These are phyloP conservation scores for Pharnaceum exiguum DNA, from an alignment of 148 eudicot species.

Conservation along the genomic window DNA sequence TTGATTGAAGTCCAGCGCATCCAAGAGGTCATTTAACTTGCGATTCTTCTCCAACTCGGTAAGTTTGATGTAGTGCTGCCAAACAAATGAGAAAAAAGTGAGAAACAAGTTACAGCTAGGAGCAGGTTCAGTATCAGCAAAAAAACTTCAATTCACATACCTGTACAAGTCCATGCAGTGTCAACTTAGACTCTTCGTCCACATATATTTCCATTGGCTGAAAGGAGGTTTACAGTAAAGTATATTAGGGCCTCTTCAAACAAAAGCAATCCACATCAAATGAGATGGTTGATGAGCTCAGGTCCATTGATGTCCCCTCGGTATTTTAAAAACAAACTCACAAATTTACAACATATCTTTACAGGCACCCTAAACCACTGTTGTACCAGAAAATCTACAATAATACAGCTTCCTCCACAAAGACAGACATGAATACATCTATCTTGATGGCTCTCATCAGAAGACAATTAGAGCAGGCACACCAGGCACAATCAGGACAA, in stretches of 20 bases:
- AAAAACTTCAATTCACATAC: conserved; percentile 25
- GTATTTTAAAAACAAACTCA: conserved; percentile 25
- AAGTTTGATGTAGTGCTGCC: conserved; percentile 93
- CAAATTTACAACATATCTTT: conserved; percentile 10
- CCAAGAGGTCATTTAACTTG: conserved; percentile 88
- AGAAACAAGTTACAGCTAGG: neutral
- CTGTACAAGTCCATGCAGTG: conserved; percentile 99
- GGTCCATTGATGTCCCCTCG: conserved; percentile 51
- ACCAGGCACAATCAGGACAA: too few relatives aligned
- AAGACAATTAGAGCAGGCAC: neutral
- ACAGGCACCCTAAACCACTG: conserved; percentile 11
- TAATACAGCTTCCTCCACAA: conserved; percentile 1
- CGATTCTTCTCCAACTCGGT: conserved; percentile 87
- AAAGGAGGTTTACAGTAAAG: conserved; percentile 68
- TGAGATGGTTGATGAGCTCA: conserved; percentile 54
- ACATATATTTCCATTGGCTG: conserved; percentile 99
- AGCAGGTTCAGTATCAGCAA: neutral
- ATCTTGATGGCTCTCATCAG: neutral
- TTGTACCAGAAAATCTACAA: conserved; percentile 4
- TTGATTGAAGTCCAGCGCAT: conserved; percentile 97
- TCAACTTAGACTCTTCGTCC: conserved; percentile 96
- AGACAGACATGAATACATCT: neutral
- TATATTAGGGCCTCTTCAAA: conserved; percentile 63
- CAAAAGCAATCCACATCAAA: conserved; percentile 69
- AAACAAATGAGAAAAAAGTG: neutral